Conservation (phyloP, 139 green algal genomes). For the Tetradesmus lagerheimii region DNA sequence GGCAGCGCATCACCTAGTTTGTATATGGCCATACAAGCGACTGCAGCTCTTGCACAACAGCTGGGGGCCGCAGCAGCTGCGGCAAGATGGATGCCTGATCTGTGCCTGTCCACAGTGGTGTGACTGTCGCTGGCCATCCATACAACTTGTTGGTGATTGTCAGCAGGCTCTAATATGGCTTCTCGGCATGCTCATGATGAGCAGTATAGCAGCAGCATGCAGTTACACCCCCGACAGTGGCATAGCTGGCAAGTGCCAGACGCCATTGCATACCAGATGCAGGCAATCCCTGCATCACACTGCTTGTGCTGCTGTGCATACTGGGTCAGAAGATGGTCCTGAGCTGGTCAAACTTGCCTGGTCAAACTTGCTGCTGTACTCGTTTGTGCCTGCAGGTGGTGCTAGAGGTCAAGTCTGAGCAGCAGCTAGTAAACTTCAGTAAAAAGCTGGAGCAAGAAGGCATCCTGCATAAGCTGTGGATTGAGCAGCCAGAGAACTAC, state of each 20-base stretch:
- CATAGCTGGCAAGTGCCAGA: not conserved
- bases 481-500: constrained; percentile 96
- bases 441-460: constrained; percentile 79
- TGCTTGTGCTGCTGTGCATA: not conserved
- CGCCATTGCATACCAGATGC: not conserved
- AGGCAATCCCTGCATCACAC: not conserved
- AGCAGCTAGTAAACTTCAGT: constrained; percentile 80
- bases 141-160: no score
- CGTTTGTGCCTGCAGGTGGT: constrained; percentile 88
- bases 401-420: constrained; percentile 91
- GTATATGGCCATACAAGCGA: not conserved
- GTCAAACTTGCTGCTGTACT: no score
- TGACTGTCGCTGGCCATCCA: no score
- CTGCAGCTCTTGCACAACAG: no score
- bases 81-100: no score
- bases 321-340: no score
- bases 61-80: no score
- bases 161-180: no score
- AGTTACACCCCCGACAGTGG: not conserved
- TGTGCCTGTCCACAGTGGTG: no score
- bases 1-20: not conserved
- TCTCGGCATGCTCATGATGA: no score
- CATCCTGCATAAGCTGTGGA: constrained; percentile 93
- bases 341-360: no score
- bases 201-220: no score